phyloP scores from a whole-genome alignment of 371 early-diverging fungal genomes.

The Mortierella sp. region DNA sequence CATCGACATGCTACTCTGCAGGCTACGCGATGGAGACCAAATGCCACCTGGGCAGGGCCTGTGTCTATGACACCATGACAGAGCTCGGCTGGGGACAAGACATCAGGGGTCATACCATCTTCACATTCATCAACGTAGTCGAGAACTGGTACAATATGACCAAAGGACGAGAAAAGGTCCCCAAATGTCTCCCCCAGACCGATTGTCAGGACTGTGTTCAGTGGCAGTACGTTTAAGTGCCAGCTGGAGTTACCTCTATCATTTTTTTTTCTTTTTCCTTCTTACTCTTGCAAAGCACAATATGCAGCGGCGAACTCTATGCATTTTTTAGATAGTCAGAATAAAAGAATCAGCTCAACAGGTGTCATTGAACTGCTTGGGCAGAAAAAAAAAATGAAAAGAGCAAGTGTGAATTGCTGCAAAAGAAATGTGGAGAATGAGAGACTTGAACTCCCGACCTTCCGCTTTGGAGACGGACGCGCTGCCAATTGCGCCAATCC shows the following conservation, averaged over 20 bases:
- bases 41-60: slow-evolving; percentile 55
- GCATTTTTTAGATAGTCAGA: not conserved
- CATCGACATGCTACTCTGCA: slow-evolving; percentile 84
- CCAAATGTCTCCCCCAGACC: slow-evolving; percentile 60
- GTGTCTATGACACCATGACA: slow-evolving; percentile 75
- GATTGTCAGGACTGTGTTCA: slow-evolving; percentile 80
- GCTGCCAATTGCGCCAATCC: slow-evolving; percentile 5
- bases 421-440: no score
- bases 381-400: not conserved
- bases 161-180: slow-evolving; percentile 62
- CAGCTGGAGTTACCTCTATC: not conserved
- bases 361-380: not conserved
- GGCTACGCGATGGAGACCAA: slow-evolving; percentile 90
- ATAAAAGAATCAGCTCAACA: not conserved
- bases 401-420: no score
- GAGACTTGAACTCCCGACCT: no score
- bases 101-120: slow-evolving; percentile 77
- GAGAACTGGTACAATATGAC: slow-evolving; percentile 64
- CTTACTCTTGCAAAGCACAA: not conserved
- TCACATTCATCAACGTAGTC: slow-evolving; percentile 68
- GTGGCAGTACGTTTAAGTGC: slow-evolving; percentile 72
- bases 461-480: no score
- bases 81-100: slow-evolving; percentile 76
- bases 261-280: not conserved
- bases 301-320: not conserved